Percentiles rank a stretch among this genome's conserved stretches.
phyloP scores from a whole-genome alignment of 345 rosid genomes.

The Pelargonium nanum region DNA sequence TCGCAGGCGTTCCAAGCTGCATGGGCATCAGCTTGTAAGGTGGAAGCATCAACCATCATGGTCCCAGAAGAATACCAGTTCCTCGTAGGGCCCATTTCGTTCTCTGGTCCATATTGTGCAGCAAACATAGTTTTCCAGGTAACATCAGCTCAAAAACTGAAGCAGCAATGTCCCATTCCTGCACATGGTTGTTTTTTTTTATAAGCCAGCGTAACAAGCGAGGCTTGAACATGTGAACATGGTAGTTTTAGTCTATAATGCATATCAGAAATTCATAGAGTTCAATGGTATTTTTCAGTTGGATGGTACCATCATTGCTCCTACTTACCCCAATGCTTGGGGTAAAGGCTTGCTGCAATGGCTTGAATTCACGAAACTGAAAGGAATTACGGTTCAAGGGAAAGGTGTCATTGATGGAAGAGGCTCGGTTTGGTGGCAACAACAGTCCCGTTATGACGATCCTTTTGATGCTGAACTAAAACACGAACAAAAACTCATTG shows the following conservation, averaged over 20 bases:
- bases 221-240: no score
- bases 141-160: neutral
- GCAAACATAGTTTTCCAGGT: conserved; percentile 27
- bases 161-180: no score
- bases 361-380: conserved; percentile 21
- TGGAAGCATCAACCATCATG: conserved; percentile 9
- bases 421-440: conserved; percentile 33
- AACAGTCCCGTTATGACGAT: conserved; percentile 21
- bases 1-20: conserved; percentile 12
- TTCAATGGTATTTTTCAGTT: conserved; percentile 13
- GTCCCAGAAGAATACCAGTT: conserved; percentile 11
- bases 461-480: conserved; percentile 4
- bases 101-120: conserved; percentile 21
- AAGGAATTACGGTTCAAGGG: conserved; percentile 21
- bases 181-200: no score
- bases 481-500: neutral
- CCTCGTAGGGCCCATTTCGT: conserved; percentile 18
- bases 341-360: conserved; percentile 17
- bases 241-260: neutral
- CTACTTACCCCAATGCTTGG: conserved; percentile 23
- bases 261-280: neutral
- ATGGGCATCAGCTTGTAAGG: conserved; percentile 17
- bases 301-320: conserved; percentile 30
- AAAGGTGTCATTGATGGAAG: conserved; percentile 28
- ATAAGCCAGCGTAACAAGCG: no score